A percentile compares a stretch with the other conserved stretches of the same genome.
These are phyloP conservation scores for Rutstroemia sydowiana DNA, from an alignment of 2,329 filamentous ascomycete genomes.

Conservation along the genomic window DNA sequence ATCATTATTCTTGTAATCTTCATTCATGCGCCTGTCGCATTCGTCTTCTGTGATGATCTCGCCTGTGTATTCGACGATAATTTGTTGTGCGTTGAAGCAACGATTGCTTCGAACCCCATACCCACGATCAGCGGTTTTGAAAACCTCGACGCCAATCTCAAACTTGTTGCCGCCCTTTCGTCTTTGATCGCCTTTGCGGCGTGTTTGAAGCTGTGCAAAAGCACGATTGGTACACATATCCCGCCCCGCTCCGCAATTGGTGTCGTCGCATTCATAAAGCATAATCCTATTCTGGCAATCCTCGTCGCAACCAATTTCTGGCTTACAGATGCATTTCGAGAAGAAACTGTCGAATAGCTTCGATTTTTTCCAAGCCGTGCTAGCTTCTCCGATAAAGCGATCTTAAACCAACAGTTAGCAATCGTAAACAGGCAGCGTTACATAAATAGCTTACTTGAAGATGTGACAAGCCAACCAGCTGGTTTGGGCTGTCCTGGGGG, in stretches of 20 bases:
- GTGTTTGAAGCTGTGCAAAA: constrained; percentile 71
- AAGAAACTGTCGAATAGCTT: constrained; percentile 67
- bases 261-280: constrained; percentile 92
- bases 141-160: constrained; percentile 87
- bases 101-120: constrained; percentile 89
- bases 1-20: constrained; percentile 88
- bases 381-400: constrained; percentile 81
- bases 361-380: constrained; percentile 71
- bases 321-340: constrained; percentile 70
- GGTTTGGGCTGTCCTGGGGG: constrained; percentile 83
- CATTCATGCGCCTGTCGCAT: constrained; percentile 87
- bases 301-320: constrained; percentile 76
- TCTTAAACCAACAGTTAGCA: constrained; percentile 44
- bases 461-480: constrained; percentile 85
- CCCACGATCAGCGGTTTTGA: constrained; percentile 82
- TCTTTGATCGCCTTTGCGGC: constrained; percentile 44
- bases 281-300: constrained; percentile 92
- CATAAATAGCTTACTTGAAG: constrained; percentile 61
- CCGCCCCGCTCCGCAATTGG: constrained; percentile 76
- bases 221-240: constrained; percentile 75
- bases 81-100: constrained; percentile 79
- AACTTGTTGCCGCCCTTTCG: constrained; percentile 66
- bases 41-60: constrained; percentile 96
- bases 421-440: background rate
- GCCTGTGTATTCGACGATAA: constrained; percentile 97